A percentile compares a stretch with the other conserved stretches of the same genome.
These are phyloP conservation scores for Emergomyces pasteurianus DNA, from an alignment of 2,329 filamentous ascomycete species.

Conservation along the genomic window DNA sequence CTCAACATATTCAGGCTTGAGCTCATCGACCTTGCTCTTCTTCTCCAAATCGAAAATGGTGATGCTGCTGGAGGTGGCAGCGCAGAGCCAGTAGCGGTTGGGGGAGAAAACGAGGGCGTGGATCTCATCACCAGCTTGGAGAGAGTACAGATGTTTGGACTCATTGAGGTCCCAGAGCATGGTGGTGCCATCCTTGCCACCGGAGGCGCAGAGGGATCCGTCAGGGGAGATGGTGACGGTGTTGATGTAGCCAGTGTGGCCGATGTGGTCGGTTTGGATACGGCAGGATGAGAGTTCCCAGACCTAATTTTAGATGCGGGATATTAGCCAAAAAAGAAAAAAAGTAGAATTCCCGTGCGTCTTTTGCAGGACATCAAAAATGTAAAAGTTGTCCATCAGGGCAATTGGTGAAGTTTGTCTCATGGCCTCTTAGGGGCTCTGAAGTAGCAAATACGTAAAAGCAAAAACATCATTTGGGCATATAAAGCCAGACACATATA, in stretches of 20 bases:
- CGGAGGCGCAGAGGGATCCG: slow-evolving; percentile 96
- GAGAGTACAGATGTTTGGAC: slow-evolving; percentile 99
- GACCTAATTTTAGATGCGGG: slow-evolving; percentile 49
- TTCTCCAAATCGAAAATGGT: slow-evolving; percentile 99
- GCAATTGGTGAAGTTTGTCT: slow-evolving; percentile 82
- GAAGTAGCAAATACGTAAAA: slow-evolving; percentile 99
- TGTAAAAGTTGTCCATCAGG: slow-evolving; percentile 25
- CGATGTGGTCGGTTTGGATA: slow-evolving; percentile 99
- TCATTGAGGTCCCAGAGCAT: slow-evolving; percentile 99
- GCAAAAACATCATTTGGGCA: slow-evolving; percentile 80
- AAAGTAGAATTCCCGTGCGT: background rate
- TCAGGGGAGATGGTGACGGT: slow-evolving; percentile 99
- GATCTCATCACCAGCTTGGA: slow-evolving; percentile 99
- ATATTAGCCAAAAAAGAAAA: slow-evolving; percentile 15
- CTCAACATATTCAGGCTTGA: slow-evolving; percentile 94
- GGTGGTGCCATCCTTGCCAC: slow-evolving; percentile 99
- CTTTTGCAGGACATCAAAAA: slow-evolving; percentile 14
- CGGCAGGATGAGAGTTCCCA: slow-evolving; percentile 99
- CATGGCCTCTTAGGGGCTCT: slow-evolving; percentile 83
- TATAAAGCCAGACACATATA: slow-evolving; percentile 13
- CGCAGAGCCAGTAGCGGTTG: slow-evolving; percentile 99
- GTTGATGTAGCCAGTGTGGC: slow-evolving; percentile 99
- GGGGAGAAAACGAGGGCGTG: slow-evolving; percentile 99
- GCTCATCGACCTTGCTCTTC: slow-evolving; percentile 99
- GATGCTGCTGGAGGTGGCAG: slow-evolving; percentile 92